Percentiles rank a stretch among this genome's conserved stretches.
These are phyloP conservation scores for Lentinula novae-zelandiae DNA, from an alignment of 1,284 basidiomycete species.

Conservation along the genomic window DNA sequence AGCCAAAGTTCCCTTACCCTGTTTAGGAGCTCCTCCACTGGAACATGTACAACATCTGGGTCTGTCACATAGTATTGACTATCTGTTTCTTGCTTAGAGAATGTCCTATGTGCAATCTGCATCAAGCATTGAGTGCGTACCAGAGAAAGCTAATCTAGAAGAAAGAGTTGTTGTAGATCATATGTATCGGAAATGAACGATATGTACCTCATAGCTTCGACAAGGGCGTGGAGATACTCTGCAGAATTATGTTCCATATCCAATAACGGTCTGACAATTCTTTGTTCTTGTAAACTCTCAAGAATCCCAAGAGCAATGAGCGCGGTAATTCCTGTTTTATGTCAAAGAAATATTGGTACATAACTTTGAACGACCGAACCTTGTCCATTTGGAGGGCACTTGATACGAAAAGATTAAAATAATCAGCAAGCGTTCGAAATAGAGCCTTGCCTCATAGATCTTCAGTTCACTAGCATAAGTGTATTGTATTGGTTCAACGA, in stretches of 20 bases:
- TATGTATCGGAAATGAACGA: background rate
- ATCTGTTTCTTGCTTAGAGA: conserved; percentile 40
- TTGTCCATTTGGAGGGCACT: conserved; percentile 96
- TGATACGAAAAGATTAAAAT: conserved; percentile 1
- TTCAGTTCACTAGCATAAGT: conserved; percentile 82
- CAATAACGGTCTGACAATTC: conserved; percentile 64
- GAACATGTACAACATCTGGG: conserved; percentile 71
- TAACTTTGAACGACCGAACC: conserved; percentile 34
- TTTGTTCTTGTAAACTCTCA: conserved; percentile 78
- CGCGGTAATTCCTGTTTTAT: conserved; percentile 70
- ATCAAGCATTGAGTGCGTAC: conserved; percentile 32
- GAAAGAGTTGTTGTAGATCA: background rate
- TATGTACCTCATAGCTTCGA: conserved; percentile 76
- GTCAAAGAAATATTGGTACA: background rate
- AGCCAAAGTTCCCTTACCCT: conserved; percentile 46
- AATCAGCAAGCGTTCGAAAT: background rate
- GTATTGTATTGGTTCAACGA: conserved; percentile 89
- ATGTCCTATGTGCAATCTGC: background rate
- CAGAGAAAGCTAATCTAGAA: conserved; percentile 70
- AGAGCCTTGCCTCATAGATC: conserved; percentile 69
- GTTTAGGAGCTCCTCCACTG: conserved; percentile 76
- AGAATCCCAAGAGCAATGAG: conserved; percentile 90
- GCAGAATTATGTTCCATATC: conserved; percentile 86
- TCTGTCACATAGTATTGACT: conserved; percentile 88
- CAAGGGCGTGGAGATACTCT: conserved; percentile 84